Evolutionary conservation across 129 eudicot species (phyloP).

Genomic region (Chrysanthemum makinoi): DNA sequence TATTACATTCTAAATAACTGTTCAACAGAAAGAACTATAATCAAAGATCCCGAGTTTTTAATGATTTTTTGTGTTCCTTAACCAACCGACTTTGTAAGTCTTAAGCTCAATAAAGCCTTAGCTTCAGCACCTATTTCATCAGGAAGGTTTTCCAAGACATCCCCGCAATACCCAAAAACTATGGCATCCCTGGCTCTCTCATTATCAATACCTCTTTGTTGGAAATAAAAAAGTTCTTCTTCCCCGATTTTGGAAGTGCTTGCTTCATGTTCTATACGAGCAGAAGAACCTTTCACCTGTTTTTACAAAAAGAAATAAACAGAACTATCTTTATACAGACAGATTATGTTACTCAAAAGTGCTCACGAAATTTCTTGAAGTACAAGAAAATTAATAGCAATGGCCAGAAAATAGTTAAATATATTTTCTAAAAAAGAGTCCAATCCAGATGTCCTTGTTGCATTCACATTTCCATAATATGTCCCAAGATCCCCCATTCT

Average conservation of each 20-base stretch:
- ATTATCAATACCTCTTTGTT: slow-evolving; percentile 90
- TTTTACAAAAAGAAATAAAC: slow-evolving; percentile 5
- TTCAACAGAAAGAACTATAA: neutral
- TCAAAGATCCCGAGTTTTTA: slow-evolving; percentile 5
- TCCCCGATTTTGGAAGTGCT: slow-evolving; percentile 96
- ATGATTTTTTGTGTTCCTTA: slow-evolving; percentile 29
- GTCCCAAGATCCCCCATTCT: slow-evolving; percentile 9
- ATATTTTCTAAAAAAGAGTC: neutral
- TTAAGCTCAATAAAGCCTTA: slow-evolving; percentile 90
- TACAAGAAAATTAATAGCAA: neutral
- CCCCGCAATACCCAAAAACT: slow-evolving; percentile 95
- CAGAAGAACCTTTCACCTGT: slow-evolving; percentile 75
- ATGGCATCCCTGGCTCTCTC: slow-evolving; percentile 98
- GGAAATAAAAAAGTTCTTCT: slow-evolving; percentile 93
- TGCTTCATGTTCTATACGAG: slow-evolving; percentile 93
- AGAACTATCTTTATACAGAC: neutral
- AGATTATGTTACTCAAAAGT: neutral
- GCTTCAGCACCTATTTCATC: slow-evolving; percentile 97
- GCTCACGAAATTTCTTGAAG: neutral
- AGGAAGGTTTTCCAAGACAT: slow-evolving; percentile 91
- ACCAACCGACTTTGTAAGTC: slow-evolving; percentile 96
- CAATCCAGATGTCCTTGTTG: neutral
- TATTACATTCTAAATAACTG: too few species aligned
- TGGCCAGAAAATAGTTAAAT: neutral
- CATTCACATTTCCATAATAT: neutral